These are phyloP conservation scores for Pseudofabraea citricarpa DNA, from an alignment of 2,329 filamentous ascomycete genomes.

Conservation along the genomic window DNA sequence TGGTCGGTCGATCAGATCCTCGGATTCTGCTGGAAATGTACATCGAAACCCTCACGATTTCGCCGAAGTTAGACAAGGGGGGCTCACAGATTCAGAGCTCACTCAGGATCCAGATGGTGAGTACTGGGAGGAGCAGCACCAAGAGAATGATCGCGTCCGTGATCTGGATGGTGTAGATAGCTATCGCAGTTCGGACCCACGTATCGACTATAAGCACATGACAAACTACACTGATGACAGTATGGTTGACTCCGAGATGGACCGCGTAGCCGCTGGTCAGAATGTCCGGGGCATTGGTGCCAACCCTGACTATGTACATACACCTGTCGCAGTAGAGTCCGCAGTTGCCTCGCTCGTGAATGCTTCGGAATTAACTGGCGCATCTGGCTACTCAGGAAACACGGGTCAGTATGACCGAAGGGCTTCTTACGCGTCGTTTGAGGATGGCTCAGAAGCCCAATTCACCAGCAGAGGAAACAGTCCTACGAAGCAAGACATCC, in stretches of 20 bases:
- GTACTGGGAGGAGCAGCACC: constrained; percentile 29
- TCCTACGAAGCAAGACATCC: constrained; percentile 32
- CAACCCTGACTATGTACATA: constrained; percentile 73
- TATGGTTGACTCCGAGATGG: constrained; percentile 47
- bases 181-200: constrained; percentile 50
- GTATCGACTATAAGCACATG: constrained; percentile 48
- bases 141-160: constrained; percentile 30
- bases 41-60: constrained; percentile 27
- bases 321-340: constrained; percentile 72
- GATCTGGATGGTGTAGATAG: constrained; percentile 53
- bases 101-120: constrained; percentile 31
- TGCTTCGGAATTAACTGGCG: constrained; percentile 67
- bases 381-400: constrained; percentile 44
- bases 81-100: constrained; percentile 37
- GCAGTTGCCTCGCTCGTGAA: constrained; percentile 83
- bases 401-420: constrained; percentile 29
- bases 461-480: constrained; percentile 34
- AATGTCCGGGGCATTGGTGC: constrained; percentile 66
- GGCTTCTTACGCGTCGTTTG: constrained; percentile 27
- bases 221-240: constrained; percentile 53
- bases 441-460: constrained; percentile 28
- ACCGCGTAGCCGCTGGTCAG: constrained; percentile 58
- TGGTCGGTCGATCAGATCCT: constrained; percentile 47
- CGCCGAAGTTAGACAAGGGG: constrained; percentile 25
- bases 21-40: constrained; percentile 23